Evolutionary conservation across 2,329 filamentous ascomycete species (phyloP).

Genomic region (Metarhizium guizhouense): DNA sequence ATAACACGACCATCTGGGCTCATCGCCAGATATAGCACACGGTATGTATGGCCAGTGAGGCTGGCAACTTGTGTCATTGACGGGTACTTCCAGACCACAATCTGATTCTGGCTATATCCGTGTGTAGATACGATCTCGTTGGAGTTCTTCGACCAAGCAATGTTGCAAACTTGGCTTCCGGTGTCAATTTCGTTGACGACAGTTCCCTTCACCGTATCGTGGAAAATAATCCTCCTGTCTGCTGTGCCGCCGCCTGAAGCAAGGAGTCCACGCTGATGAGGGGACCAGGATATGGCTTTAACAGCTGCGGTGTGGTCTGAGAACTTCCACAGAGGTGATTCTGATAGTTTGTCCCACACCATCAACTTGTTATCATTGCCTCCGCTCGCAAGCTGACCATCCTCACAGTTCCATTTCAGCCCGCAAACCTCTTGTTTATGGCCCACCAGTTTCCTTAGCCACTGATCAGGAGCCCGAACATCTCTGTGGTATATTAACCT

Average conservation of each 20-base stretch:
- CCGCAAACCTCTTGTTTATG: slow-evolving; percentile 99
- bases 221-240: slow-evolving; percentile 94
- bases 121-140: slow-evolving; percentile 97
- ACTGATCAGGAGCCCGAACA: slow-evolving; percentile 86
- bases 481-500: slow-evolving; percentile 92
- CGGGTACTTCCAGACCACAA: slow-evolving; percentile 98
- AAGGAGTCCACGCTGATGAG: slow-evolving; percentile 88
- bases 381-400: slow-evolving; percentile 87
- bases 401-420: slow-evolving; percentile 92
- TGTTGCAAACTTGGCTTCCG: slow-evolving; percentile 96
- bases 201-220: slow-evolving; percentile 82
- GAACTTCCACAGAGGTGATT: slow-evolving; percentile 88
- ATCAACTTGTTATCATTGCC: slow-evolving; percentile 99
- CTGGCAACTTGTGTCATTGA: slow-evolving; percentile 96
- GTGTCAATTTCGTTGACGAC: slow-evolving; percentile 87
- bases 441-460: slow-evolving; percentile 75
- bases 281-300: slow-evolving; percentile 96
- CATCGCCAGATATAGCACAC: slow-evolving; percentile 94
- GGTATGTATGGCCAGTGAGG: slow-evolving; percentile 91
- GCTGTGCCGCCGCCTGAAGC: slow-evolving; percentile 93
- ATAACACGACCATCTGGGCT: slow-evolving; percentile 90
- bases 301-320: slow-evolving; percentile 92
- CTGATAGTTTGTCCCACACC: slow-evolving; percentile 95
- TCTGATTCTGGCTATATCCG: slow-evolving; percentile 96
- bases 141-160: slow-evolving; percentile 94